Percentiles rank a stretch among this genome's conserved stretches.
phyloP scores from a whole-genome alignment of 805 yeast species.

The Wickerhamomyces bisporus region DNA sequence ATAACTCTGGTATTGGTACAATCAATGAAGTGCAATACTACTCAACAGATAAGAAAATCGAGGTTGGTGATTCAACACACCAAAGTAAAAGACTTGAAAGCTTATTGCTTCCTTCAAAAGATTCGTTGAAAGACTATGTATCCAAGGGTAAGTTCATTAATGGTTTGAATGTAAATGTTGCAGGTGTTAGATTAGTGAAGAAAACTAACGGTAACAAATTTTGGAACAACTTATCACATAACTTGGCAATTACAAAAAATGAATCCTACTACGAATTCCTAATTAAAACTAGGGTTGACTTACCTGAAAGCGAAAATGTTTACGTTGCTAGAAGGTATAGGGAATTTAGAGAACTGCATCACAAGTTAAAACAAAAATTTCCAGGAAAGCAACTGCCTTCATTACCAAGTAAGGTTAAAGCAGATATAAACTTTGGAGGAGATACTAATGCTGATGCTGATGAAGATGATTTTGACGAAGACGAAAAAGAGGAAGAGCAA shows the following conservation, averaged over 20 bases:
- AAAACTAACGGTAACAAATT: constrained; percentile 23
- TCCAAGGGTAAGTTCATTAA: constrained; percentile 36
- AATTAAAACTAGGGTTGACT: constrained; percentile 16
- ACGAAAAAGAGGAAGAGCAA: constrained; percentile 9
- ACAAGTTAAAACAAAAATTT: constrained; percentile 44
- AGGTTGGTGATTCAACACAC: constrained; percentile 16
- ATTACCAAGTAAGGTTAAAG: constrained; percentile 51
- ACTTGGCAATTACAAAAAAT: constrained; percentile 11
- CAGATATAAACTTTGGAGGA: constrained; percentile 25
- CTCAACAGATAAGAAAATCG: constrained; percentile 26
- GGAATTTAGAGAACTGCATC: constrained; percentile 59
- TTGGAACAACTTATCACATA: constrained; percentile 24
- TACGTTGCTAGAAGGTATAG: constrained; percentile 55
- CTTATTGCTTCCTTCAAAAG: constrained; percentile 36
- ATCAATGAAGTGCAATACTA: constrained; percentile 49
- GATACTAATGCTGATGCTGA: constrained; percentile 15
- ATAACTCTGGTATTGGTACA: constrained; percentile 70
- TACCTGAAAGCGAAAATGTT: constrained; percentile 15
- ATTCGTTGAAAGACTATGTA: constrained; percentile 28
- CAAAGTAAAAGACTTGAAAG: constrained; percentile 29
- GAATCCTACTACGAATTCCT: constrained; percentile 22
- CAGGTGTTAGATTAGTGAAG: constrained; percentile 48
- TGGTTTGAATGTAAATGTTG: constrained; percentile 60
- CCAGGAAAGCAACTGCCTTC: constrained; percentile 66
- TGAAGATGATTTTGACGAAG: constrained; percentile 17